A percentile compares a stretch with the other conserved stretches of the same genome.
These are phyloP conservation scores for Aciculoconidium aculeatum DNA, from an alignment of 805 yeast species.

Conservation along the genomic window DNA sequence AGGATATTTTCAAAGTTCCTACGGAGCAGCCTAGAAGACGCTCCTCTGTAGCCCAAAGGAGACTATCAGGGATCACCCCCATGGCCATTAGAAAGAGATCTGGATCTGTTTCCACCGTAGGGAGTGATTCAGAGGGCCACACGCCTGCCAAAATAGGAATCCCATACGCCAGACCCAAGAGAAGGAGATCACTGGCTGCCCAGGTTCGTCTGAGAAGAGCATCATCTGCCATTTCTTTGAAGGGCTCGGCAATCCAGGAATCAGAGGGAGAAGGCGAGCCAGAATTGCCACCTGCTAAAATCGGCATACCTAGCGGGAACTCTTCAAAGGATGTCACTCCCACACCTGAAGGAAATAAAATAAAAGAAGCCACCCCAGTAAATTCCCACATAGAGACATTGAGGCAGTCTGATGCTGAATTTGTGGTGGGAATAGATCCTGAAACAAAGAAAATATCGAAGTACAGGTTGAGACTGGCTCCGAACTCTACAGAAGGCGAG, in stretches of 20 bases:
- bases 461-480: constrained; percentile 13
- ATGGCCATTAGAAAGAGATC: constrained; percentile 20
- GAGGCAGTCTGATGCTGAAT: constrained; percentile 11
- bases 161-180: constrained; percentile 28
- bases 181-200: constrained; percentile 20
- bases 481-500: constrained; percentile 1
- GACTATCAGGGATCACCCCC: constrained; percentile 31
- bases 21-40: constrained; percentile 16
- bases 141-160: constrained; percentile 34
- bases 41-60: constrained; percentile 26
- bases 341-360: constrained; percentile 7
- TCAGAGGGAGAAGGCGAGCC: too few species aligned
- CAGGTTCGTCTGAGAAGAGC: constrained; percentile 3
- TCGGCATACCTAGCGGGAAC: too few species aligned
- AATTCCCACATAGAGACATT: constrained; percentile 4
- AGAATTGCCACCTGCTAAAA: constrained; percentile 3
- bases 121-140: constrained; percentile 11
- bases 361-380: constrained; percentile 1
- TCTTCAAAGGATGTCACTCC: constrained; percentile 11
- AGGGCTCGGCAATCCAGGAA: too few species aligned
- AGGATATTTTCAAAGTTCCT: constrained; percentile 29
- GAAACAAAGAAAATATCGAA: constrained; percentile 22
- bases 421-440: constrained; percentile 31
- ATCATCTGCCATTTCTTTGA: constrained; percentile 1
- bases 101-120: constrained; percentile 24